phyloP scores from a whole-genome alignment of 2,329 filamentous ascomycete genomes.

The Neofusicoccum umdonicola region DNA sequence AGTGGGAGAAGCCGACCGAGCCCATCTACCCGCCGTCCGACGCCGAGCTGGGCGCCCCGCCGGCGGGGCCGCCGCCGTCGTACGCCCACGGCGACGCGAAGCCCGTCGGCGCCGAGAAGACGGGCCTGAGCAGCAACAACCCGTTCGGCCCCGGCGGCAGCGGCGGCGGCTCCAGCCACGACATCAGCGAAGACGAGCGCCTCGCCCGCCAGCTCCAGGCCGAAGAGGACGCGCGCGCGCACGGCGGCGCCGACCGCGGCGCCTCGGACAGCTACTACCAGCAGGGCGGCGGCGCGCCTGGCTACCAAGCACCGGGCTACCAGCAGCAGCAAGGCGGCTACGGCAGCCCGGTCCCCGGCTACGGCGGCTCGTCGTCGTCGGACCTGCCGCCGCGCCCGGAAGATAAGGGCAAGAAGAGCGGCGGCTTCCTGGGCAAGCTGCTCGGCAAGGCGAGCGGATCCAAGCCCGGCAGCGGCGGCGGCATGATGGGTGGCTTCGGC shows the following conservation, averaged over 20 bases:
- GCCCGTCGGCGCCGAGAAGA: constrained; percentile 48
- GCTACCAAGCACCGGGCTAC: constrained; percentile 18
- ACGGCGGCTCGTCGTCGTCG: constrained; percentile 25
- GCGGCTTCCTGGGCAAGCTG: constrained; percentile 51
- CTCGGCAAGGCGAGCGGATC: constrained; percentile 41
- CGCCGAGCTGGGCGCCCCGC: constrained; percentile 39
- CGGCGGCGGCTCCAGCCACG: constrained; percentile 18
- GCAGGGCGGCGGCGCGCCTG: constrained; percentile 18
- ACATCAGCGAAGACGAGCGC: constrained; percentile 65
- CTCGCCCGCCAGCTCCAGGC: constrained; percentile 77
- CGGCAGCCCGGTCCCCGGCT: constrained; percentile 27
- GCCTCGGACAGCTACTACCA: constrained; percentile 47
- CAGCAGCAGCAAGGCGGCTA: constrained; percentile 26
- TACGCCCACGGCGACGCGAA: constrained; percentile 53
- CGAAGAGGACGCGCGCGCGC: constrained; percentile 70
- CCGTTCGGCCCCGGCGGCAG: constrained; percentile 55
- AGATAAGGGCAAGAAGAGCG: constrained; percentile 39
- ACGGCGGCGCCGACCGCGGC: constrained; percentile 30
- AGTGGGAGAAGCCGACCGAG: constrained; percentile 81
- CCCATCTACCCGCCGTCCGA: constrained; percentile 57
- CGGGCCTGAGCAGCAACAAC: constrained; percentile 63
- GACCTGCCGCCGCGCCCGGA: constrained; percentile 25
- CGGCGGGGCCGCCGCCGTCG: constrained; percentile 65
- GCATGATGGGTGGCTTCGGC: too few relatives aligned
- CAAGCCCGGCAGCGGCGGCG: not conserved